Percentiles rank a stretch among this genome's conserved stretches.
These are phyloP conservation scores for Phytophthora cryptogea DNA, from an alignment of 352 stramenopile genomes.

Conservation along the genomic window DNA sequence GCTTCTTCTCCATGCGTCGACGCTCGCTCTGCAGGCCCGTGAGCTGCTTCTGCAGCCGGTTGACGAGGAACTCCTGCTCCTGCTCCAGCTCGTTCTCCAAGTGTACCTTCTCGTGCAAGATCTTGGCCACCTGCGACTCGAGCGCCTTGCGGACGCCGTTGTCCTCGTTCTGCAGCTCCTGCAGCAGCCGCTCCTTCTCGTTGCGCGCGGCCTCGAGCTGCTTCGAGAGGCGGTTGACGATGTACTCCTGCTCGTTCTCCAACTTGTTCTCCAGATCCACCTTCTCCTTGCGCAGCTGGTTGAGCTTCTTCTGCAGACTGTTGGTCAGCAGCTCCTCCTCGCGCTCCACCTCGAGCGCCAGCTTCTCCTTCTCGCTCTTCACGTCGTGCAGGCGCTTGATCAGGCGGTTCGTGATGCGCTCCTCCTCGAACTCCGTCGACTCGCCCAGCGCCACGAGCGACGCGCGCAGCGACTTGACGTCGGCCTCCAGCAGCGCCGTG, in stretches of 20 bases:
- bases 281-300: constrained; percentile 87
- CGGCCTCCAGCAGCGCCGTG: constrained; percentile 66
- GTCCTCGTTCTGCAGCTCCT: constrained; percentile 74
- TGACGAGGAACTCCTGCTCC: constrained; percentile 89
- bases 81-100: constrained; percentile 89
- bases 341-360: constrained; percentile 87
- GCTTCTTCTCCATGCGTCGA: constrained; percentile 71
- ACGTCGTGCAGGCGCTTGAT: constrained; percentile 81
- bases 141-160: constrained; percentile 63
- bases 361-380: constrained; percentile 88
- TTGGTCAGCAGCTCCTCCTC: constrained; percentile 93
- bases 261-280: constrained; percentile 93
- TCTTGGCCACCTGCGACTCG: constrained; percentile 82
- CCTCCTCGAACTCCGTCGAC: constrained; percentile 84
- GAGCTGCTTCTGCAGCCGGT: constrained; percentile 86
- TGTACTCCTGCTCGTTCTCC: constrained; percentile 92
- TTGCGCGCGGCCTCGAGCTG: constrained; percentile 71
- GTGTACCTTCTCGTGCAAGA: constrained; percentile 83
- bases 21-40: constrained; percentile 68
- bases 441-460: constrained; percentile 81
- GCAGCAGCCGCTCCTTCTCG: constrained; percentile 73
- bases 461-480: constrained; percentile 69
- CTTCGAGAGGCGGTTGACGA: constrained; percentile 91
- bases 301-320: constrained; percentile 89
- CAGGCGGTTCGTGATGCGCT: constrained; percentile 83